Conservation (phyloP, 2,329 filamentous ascomycete genomes). For the Colletotrichum echinochloae region DNA sequence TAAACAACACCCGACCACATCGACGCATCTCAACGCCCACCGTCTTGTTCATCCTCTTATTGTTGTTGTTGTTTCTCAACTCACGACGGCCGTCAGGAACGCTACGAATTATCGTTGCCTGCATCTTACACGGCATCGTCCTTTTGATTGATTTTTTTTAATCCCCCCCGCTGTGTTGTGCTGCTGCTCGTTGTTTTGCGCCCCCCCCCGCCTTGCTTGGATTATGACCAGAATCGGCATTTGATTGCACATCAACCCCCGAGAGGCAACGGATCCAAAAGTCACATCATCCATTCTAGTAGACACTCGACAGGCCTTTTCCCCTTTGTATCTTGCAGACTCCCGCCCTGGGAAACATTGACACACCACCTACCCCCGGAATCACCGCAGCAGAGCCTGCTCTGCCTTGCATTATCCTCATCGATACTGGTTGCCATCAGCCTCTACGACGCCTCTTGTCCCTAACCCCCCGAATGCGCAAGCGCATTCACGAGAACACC, state of each 20-base stretch:
- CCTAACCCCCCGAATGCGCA: constrained; percentile 27
- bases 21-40: constrained; percentile 23
- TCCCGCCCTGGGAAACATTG: constrained; percentile 3
- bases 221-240: constrained; percentile 31
- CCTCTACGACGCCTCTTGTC: constrained; percentile 8
- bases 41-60: constrained; percentile 25
- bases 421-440: constrained; percentile 18
- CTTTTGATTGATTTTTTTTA: constrained; percentile 31
- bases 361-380: constrained; percentile 4
- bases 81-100: constrained; percentile 41
- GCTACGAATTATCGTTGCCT: constrained; percentile 29
- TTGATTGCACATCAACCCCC: constrained; percentile 16
- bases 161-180: constrained; percentile 11
- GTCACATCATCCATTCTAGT: constrained; percentile 37
- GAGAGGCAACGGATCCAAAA: constrained; percentile 15
- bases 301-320: constrained; percentile 31
- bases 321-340: constrained; percentile 34
- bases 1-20: constrained; percentile 42
- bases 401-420: constrained; percentile 17
- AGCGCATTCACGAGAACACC: constrained; percentile 24
- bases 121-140: constrained; percentile 30
- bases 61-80: constrained; percentile 36
- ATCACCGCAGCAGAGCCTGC: constrained; percentile 23
- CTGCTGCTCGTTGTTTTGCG: constrained; percentile 33
- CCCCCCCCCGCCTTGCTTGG: constrained; percentile 21